Evolutionary conservation across 2,329 filamentous ascomycete genomes (phyloP).

Genomic region (Aureobasidium melanogenum): DNA sequence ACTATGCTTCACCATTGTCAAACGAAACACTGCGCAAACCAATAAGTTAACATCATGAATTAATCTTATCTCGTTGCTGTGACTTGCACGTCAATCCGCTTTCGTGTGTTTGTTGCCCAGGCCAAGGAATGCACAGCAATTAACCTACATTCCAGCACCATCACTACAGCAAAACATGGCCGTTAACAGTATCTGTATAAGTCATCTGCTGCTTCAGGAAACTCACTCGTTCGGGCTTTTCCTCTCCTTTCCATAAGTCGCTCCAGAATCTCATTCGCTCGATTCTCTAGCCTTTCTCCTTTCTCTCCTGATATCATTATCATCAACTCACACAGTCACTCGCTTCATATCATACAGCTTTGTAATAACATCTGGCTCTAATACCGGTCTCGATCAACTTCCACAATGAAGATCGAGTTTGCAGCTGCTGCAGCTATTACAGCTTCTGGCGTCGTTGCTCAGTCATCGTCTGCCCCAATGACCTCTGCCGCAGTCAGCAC

Average conservation of each 20-base stretch:
- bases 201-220: slow-evolving; percentile 14
- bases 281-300: slow-evolving; percentile 15
- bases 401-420: slow-evolving; percentile 21
- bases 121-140: slow-evolving; percentile 19
- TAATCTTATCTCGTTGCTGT: slow-evolving; percentile 9
- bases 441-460: slow-evolving; percentile 20
- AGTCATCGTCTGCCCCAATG: slow-evolving; percentile 13
- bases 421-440: slow-evolving; percentile 19
- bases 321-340: slow-evolving; percentile 8
- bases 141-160: slow-evolving; percentile 20
- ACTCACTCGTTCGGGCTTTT: slow-evolving; percentile 11
- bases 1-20: not conserved
- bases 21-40: not conserved
- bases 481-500: slow-evolving; percentile 10
- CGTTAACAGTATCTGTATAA: slow-evolving; percentile 23
- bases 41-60: not conserved
- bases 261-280: slow-evolving; percentile 24
- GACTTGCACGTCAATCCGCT: slow-evolving; percentile 13
- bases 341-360: not conserved
- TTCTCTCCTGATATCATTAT: not conserved
- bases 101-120: slow-evolving; percentile 23
- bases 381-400: not conserved
- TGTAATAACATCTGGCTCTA: slow-evolving; percentile 5
- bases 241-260: slow-evolving; percentile 19
- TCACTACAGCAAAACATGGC: slow-evolving; percentile 20